phyloP scores from a whole-genome alignment of 208 protist species.

The Leishmania tropica region DNA sequence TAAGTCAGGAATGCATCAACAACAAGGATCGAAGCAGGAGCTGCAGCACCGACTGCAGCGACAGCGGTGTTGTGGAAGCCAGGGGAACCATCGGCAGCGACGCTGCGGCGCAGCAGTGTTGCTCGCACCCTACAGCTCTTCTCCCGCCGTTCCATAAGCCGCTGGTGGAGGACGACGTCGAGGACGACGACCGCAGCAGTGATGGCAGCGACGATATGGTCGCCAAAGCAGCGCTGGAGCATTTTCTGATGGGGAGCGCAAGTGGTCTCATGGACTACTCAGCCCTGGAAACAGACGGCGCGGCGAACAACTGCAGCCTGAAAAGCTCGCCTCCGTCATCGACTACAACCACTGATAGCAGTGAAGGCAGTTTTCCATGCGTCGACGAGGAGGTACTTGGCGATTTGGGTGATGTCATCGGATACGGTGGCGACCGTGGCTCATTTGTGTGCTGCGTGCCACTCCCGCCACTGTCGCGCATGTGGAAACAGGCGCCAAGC shows the following conservation, averaged over 20 bases:
- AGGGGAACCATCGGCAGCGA: background rate
- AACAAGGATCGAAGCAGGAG: slow-evolving; percentile 10
- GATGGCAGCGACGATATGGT: background rate
- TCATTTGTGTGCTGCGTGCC: slow-evolving; percentile 67
- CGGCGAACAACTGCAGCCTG: background rate
- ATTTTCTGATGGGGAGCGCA: slow-evolving; percentile 3
- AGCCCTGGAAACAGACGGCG: background rate
- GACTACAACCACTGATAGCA: background rate
- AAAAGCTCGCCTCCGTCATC: background rate
- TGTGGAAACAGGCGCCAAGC: slow-evolving; percentile 2
- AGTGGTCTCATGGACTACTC: background rate
- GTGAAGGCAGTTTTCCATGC: slow-evolving; percentile 10
- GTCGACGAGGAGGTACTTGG: slow-evolving; percentile 26
- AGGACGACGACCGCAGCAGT: slow-evolving; percentile 3
- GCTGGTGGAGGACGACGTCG: slow-evolving; percentile 32
- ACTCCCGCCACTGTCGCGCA: slow-evolving; percentile 5
- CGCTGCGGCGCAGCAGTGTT: background rate
- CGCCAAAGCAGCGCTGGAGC: slow-evolving; percentile 9
- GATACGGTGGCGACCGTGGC: slow-evolving; percentile 74
- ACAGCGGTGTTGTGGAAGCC: background rate
- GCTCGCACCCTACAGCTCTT: background rate
- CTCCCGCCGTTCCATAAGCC: slow-evolving; percentile 1
- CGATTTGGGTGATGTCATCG: slow-evolving; percentile 41
- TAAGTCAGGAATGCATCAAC: slow-evolving; percentile 10
- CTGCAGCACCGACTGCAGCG: background rate